Base-by-base conservation (phyloP, 2,329 filamentous ascomycete genomes). In the Aureobasidium sp. region DNA sequence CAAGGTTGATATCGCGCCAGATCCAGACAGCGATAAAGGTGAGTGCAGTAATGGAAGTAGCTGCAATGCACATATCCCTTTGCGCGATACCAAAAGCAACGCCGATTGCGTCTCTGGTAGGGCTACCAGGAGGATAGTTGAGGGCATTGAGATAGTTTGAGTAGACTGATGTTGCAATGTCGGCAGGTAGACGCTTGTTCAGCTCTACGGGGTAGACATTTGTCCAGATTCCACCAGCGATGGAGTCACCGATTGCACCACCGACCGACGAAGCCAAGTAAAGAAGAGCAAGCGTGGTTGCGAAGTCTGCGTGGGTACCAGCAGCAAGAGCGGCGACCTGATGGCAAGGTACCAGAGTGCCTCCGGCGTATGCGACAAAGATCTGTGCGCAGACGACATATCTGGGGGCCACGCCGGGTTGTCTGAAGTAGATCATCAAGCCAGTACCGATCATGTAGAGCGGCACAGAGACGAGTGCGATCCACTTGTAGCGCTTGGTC, bases 281-380 rank as follows among this genome's bases (percentile, higher is more conserved):
- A 5, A 72, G 67, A 15, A 76, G 64, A 12, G 75, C 73, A n/a
- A 76, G 69, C 0, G 70, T 70, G 1, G 71, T 67, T 15, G 75
- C 73, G 20, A 74, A 67, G 55, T 73, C 69, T 59, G 67, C 67
- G 39, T 65, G 67, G n/a, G 68, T 68, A 2, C 66, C 66, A 1
- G 70, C 68, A 9, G 71, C 77, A 71, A 86, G 81, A 44, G 86
- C 79, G 5, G 83, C 82, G 66, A 87, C 80, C 64, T 87, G 80
- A 65, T 82, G 75, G 61, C 78, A 77, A 64, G 84, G 78, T 32
- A 84, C 78, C 12, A 84, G 74, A 27, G 80, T 81, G 59, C 79
- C 79, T 13, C 81, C 82, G 13, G 77, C 55, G 20, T 82, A 75
- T 20, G 82, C 81, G 60, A 83, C 80, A 66, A 84, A 78, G 62